Evolutionary conservation across 1,284 basidiomycete species (phyloP).

Genomic region (Leccinum insolens): DNA sequence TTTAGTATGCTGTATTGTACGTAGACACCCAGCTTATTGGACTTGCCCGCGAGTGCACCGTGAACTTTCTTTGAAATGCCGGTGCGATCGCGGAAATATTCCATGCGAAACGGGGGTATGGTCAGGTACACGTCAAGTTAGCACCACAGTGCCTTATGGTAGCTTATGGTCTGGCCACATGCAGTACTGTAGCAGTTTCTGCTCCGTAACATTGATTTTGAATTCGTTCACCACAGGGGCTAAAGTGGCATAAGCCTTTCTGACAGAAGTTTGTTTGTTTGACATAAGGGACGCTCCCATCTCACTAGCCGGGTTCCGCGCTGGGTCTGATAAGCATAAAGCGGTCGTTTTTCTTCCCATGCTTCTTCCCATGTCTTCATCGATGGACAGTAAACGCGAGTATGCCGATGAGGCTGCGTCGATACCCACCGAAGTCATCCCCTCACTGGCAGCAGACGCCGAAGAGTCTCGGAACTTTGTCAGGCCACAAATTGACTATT

Average conservation of each 20-base stretch:
- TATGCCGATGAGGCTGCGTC: slow-evolving; percentile 12
- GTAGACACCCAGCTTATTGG: slow-evolving; percentile 9
- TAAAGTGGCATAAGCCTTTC: background rate
- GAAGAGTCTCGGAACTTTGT: background rate
- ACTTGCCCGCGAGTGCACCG: slow-evolving; percentile 4
- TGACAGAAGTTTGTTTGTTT: slow-evolving; percentile 15
- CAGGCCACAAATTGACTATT: slow-evolving; percentile 63
- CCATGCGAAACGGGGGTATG: background rate
- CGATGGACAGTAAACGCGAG: slow-evolving; percentile 31
- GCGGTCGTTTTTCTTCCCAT: background rate
- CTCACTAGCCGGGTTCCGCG: slow-evolving; percentile 4
- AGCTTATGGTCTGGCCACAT: background rate
- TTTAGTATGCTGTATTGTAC: slow-evolving; percentile 47
- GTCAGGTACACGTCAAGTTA: background rate
- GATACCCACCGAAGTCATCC: background rate
- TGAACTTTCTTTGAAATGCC: background rate
- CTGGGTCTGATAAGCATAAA: slow-evolving; percentile 18
- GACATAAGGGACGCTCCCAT: slow-evolving; percentile 12
- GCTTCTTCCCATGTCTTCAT: slow-evolving; percentile 15
- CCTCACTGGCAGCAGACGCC: background rate
- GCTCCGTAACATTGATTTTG: background rate
- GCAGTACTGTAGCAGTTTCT: background rate
- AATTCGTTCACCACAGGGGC: background rate
- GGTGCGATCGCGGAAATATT: background rate
- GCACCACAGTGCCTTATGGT: background rate